Conservation (phyloP, 2,329 filamentous ascomycete species). For the Chaetomium sp. region DNA sequence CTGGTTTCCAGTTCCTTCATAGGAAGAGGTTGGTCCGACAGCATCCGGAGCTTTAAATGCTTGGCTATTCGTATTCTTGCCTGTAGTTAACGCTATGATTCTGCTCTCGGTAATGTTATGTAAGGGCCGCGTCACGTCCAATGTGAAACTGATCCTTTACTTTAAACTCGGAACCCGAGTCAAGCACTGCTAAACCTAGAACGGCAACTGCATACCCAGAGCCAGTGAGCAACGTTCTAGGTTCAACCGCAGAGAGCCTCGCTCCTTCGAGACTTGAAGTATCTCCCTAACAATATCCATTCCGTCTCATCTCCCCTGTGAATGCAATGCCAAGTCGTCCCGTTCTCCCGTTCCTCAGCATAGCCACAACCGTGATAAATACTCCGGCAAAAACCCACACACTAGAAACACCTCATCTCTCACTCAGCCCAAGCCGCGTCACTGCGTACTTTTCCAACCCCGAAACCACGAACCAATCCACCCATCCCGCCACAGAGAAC, state of each 20-base stretch:
- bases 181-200: not conserved
- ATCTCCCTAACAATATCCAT: constrained; percentile 15
- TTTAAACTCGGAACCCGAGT: not conserved
- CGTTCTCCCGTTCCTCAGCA: not conserved
- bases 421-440: constrained; percentile 14
- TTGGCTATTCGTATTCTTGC: not conserved
- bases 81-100: not conserved
- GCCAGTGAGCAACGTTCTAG: too few species aligned
- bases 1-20: not conserved
- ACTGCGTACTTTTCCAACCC: not conserved
- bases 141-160: not conserved
- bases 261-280: not conserved
- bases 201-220: not conserved
- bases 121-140: not conserved
- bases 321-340: not conserved
- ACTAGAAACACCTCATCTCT: constrained; percentile 5
- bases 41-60: not conserved
- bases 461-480: not conserved
- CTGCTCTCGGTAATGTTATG: not conserved
- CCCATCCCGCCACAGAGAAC: not conserved
- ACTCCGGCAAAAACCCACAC: not conserved
- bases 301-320: not conserved
- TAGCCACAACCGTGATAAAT: constrained; percentile 6
- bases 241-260: not conserved
- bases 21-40: not conserved